These are phyloP conservation scores for Wickerhamiella brachini DNA, from an alignment of 805 yeast genomes.

Conservation along the genomic window DNA sequence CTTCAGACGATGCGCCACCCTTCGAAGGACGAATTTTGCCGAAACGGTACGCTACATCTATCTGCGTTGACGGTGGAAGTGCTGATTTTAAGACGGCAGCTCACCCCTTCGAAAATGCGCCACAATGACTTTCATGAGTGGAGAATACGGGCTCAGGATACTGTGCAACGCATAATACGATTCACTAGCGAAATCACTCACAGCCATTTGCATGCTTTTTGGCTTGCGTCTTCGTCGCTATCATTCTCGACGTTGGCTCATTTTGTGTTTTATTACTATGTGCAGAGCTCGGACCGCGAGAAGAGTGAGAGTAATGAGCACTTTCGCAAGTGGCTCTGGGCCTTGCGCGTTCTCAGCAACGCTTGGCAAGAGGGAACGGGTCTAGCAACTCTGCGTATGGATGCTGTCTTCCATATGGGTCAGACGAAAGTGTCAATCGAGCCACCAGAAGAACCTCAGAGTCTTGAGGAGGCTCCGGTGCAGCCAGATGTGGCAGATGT, in stretches of 20 bases:
- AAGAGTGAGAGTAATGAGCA: constrained; percentile 17
- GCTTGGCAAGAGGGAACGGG: constrained; percentile 28
- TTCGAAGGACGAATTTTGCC: constrained; percentile 18
- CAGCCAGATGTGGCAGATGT: not conserved
- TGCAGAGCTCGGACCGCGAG: constrained; percentile 21
- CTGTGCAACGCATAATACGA: constrained; percentile 20
- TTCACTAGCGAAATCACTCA: constrained; percentile 24
- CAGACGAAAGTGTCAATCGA: constrained; percentile 6
- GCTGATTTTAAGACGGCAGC: constrained; percentile 18
- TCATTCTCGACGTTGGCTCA: constrained; percentile 23
- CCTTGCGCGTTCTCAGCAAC: constrained; percentile 21
- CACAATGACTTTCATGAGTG: constrained; percentile 9
- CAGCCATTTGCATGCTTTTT: constrained; percentile 24
- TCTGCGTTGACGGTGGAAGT: constrained; percentile 21
- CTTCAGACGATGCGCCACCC: constrained; percentile 18
- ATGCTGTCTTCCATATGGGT: constrained; percentile 23
- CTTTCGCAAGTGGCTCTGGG: constrained; percentile 23
- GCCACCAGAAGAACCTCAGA: not conserved
- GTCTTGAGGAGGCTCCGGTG: not conserved
- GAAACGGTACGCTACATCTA: constrained; percentile 22
- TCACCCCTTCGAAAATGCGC: constrained; percentile 17
- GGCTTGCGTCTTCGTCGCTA: constrained; percentile 23
- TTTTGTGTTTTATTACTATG: constrained; percentile 22
- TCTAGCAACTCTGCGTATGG: constrained; percentile 23
- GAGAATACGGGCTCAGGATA: constrained; percentile 19